Percentiles rank a stretch among this genome's conserved stretches.
Evolutionary conservation across 1,284 basidiomycete species (phyloP).

Genomic region (Ganoderma leucocontextum): DNA sequence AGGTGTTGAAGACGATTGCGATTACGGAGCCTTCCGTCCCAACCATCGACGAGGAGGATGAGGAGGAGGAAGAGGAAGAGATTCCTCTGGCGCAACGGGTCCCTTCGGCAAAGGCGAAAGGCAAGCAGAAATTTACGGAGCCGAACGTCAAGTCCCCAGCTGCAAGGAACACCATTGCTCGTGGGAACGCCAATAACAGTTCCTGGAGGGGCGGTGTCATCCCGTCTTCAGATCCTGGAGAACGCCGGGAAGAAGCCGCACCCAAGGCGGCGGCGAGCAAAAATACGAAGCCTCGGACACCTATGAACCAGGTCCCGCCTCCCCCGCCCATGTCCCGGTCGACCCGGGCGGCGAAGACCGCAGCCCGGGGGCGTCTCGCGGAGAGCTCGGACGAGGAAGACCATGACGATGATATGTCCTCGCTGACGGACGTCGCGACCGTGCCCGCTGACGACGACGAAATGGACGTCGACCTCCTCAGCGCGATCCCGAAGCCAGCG

Average conservation of each 20-base stretch:
- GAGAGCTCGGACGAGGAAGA: slow-evolving; percentile 27
- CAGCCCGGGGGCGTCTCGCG: slow-evolving; percentile 18
- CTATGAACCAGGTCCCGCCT: slow-evolving; percentile 12
- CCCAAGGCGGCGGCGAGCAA: slow-evolving; percentile 15
- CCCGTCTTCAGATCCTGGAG: slow-evolving; percentile 34
- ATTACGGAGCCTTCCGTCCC: slow-evolving; percentile 13
- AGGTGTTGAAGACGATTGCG: slow-evolving; percentile 22
- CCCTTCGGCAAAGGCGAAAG: slow-evolving; percentile 26
- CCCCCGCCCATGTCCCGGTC: slow-evolving; percentile 16
- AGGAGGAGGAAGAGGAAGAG: slow-evolving; percentile 32
- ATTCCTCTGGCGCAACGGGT: slow-evolving; percentile 33
- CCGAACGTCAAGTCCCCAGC: slow-evolving; percentile 6
- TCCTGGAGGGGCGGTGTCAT: slow-evolving; percentile 28
- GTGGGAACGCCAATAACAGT: slow-evolving; percentile 4
- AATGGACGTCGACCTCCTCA: slow-evolving; percentile 40
- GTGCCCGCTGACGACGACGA: slow-evolving; percentile 55
- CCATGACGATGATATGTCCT: slow-evolving; percentile 35
- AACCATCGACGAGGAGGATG: slow-evolving; percentile 16
- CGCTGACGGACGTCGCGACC: slow-evolving; percentile 47
- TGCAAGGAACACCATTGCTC: not conserved
- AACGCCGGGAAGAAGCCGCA: slow-evolving; percentile 20
- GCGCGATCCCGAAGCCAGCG: slow-evolving; percentile 15
- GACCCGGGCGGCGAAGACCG: slow-evolving; percentile 28
- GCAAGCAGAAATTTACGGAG: slow-evolving; percentile 25
- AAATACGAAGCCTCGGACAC: slow-evolving; percentile 23